A percentile compares a stretch with the other conserved stretches of the same genome.
phyloP scores from a whole-genome alignment of 768 basidiomycete genomes.

The Macrocybe gigantea region DNA sequence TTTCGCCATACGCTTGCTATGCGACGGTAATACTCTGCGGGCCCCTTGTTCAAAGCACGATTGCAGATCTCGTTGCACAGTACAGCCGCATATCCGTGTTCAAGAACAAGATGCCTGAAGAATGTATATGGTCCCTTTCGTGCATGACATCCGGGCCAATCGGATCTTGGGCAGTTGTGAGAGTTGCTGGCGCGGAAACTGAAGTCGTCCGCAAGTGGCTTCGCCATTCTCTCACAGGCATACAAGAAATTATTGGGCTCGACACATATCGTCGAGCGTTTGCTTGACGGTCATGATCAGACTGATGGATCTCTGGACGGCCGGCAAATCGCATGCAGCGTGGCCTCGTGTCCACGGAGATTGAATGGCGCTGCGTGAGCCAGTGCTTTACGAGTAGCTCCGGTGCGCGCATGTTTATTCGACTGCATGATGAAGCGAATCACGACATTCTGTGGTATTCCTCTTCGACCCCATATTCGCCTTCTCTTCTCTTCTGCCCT shows the following conservation, averaged over 20 bases:
- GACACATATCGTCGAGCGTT: slow-evolving; percentile 67
- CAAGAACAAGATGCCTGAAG: slow-evolving; percentile 48
- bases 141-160: slow-evolving; percentile 30
- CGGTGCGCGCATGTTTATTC: no score
- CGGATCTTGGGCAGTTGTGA: slow-evolving; percentile 50
- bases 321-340: neutral
- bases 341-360: no score
- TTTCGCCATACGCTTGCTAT: slow-evolving; percentile 86
- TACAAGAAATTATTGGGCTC: slow-evolving; percentile 51
- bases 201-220: slow-evolving; percentile 75
- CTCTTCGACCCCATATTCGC: no score
- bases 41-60: slow-evolving; percentile 43
- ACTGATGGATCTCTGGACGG: neutral
- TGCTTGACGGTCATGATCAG: slow-evolving; percentile 19
- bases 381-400: no score
- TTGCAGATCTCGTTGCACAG: slow-evolving; percentile 39
- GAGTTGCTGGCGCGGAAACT: slow-evolving; percentile 72
- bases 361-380: no score
- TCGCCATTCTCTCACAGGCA: slow-evolving; percentile 38
- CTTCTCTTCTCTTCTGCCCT: no score
- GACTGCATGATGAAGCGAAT: no score
- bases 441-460: no score
- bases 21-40: slow-evolving; percentile 82
- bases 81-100: slow-evolving; percentile 61
- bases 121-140: slow-evolving; percentile 81